Evolutionary conservation across 2,329 filamentous ascomycete genomes (phyloP).

Genomic region (Grosmannia serpens): DNA sequence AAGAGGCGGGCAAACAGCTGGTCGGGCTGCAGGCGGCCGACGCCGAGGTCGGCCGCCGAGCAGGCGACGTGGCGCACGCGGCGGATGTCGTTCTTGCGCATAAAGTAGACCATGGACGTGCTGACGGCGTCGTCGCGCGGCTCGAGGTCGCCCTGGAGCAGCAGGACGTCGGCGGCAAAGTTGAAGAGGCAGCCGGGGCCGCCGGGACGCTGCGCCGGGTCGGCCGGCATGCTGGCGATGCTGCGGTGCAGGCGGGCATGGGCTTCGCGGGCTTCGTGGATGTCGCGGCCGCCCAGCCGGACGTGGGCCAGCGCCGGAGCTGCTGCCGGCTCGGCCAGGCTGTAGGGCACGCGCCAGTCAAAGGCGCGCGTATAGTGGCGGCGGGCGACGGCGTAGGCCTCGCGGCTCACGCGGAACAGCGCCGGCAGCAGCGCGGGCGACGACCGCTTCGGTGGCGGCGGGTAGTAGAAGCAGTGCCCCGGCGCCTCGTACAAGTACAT

Average conservation of each 20-base stretch:
- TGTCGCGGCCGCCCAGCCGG: background rate
- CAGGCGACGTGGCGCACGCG: slow-evolving; percentile 33
- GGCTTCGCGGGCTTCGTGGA: background rate
- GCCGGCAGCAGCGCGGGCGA: slow-evolving; percentile 21
- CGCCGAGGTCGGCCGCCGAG: slow-evolving; percentile 31
- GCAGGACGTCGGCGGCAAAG: slow-evolving; percentile 33
- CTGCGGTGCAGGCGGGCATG: background rate
- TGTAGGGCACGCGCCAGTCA: slow-evolving; percentile 30
- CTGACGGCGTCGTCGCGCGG: slow-evolving; percentile 34
- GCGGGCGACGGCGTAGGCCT: slow-evolving; percentile 29
- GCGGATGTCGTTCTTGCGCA: slow-evolving; percentile 28
- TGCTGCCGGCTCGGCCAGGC: slow-evolving; percentile 19
- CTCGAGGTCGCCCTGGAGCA: slow-evolving; percentile 36
- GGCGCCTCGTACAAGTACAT: background rate
- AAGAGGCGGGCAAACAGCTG: slow-evolving; percentile 36
- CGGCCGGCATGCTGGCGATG: background rate
- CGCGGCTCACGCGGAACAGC: slow-evolving; percentile 31
- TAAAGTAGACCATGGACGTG: slow-evolving; percentile 36
- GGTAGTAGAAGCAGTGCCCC: background rate
- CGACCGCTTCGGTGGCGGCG: slow-evolving; percentile 16
- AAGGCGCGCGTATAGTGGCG: slow-evolving; percentile 34
- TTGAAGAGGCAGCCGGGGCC: slow-evolving; percentile 29
- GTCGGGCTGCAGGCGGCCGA: slow-evolving; percentile 29
- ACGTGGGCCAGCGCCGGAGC: background rate
- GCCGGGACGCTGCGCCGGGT: background rate